Conservation (phyloP, 139 green algal species). For the Yamagishiella unicocca region DNA sequence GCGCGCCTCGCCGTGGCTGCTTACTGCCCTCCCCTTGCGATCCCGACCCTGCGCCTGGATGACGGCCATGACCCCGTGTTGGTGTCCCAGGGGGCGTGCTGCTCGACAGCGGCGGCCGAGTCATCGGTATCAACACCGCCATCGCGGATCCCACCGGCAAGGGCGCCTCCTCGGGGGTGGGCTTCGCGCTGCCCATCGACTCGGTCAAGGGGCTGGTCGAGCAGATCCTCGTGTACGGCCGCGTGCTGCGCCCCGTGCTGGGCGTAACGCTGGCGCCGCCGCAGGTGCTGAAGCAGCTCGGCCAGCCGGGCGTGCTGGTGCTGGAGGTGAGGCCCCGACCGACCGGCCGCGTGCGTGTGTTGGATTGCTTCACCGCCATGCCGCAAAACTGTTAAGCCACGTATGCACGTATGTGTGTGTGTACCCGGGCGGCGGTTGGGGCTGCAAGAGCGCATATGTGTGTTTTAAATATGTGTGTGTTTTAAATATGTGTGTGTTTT, state of each 20-base stretch:
- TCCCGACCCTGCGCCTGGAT: too few species aligned
- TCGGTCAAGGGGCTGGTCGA: conserved; percentile 65
- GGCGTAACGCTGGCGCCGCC: conserved; percentile 88
- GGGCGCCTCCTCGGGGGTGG: conserved; percentile 70
- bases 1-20: too few species aligned
- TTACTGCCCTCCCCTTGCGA: too few species aligned
- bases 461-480: too few species aligned
- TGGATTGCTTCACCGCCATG: too few species aligned
- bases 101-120: conserved; percentile 56
- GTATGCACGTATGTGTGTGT: too few species aligned
- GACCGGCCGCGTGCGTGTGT: too few species aligned
- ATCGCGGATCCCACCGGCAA: conserved; percentile 80
- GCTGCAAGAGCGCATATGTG: too few species aligned
- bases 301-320: conserved; percentile 77
- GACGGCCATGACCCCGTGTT: too few species aligned
- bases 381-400: too few species aligned
- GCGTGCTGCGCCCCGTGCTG: conserved; percentile 76
- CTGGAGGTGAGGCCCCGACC: conserved; percentile 76
- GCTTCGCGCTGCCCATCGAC: conserved; percentile 92
- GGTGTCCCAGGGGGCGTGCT: conserved; percentile 68
- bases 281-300: conserved; percentile 61
- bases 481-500: too few species aligned
- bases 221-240: conserved; percentile 77
- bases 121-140: conserved; percentile 88
- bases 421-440: too few species aligned